Evolutionary conservation across 768 basidiomycete genomes (phyloP), one percentile per base, ranked within the genome.

Genomic region (Lepiota venenata): DNA sequence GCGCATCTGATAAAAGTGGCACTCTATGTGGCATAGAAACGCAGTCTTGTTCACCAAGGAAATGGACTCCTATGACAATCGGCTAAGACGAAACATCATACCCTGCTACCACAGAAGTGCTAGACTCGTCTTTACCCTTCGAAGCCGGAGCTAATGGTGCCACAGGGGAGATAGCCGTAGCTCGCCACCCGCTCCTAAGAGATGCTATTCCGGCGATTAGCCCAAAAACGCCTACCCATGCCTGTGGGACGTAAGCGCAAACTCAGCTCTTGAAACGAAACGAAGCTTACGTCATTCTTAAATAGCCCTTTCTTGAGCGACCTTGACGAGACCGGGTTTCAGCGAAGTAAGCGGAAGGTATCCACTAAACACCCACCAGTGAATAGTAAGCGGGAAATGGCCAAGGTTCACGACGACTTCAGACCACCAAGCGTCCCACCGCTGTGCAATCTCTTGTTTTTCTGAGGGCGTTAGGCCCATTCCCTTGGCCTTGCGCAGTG

Each of bases 351-450:
- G 42, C 42, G 45, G 46, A 39, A 3, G 20, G 18, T 25, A 12
- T 50, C 7, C n/a, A 43, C 8, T 45, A 15, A 22, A 12, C 22
- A 57, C 80, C 50, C 59, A 91, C 93, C 91, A 93, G 65, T 96
- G 93, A 52, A 92, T 67, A 2, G 92, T 89, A 47, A 91, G 66
- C 3, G 92, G 93, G n/a, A 93, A 70, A 64, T 91, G 88, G 21
- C 83, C 82, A 7, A 87, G 57, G 63, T 93, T 93, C 46, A 83
- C 81, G 12, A 88, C 66, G 10, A 88, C 65, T 56, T 92, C 90
- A 47, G 82, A 85, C 79, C 83, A 83, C 51, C 84, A 82, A 14
- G 85, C 79, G 58, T 80, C 78, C 83, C 85, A 85, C 58, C 84
- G 72, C 52, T 81, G 73, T 20, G 64, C 58, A 18, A 91, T 64